These are phyloP conservation scores for Colletotrichum lindemuthianum DNA, from an alignment of 2,329 filamentous ascomycete species.

Conservation along the genomic window DNA sequence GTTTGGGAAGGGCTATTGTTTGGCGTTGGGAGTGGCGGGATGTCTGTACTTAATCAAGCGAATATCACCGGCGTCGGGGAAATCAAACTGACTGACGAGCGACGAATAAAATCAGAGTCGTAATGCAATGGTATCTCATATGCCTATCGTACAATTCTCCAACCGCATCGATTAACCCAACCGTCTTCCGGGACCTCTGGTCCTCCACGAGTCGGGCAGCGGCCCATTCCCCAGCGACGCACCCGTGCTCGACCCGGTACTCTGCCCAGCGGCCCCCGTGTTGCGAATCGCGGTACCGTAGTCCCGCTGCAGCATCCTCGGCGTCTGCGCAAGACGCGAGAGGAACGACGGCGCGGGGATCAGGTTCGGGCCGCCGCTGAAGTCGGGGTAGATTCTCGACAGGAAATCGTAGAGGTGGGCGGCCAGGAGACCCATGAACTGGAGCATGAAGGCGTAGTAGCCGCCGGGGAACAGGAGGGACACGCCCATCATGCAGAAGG, in stretches of 20 bases:
- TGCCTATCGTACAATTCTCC: background rate
- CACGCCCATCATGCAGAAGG: slow-evolving; percentile 80
- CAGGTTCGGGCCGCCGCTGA: slow-evolving; percentile 83
- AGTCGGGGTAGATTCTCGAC: slow-evolving; percentile 86
- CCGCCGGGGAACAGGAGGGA: slow-evolving; percentile 74
- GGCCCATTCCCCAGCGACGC: slow-evolving; percentile 56
- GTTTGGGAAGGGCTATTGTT: background rate
- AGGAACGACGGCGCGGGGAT: slow-evolving; percentile 80
- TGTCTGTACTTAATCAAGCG: background rate
- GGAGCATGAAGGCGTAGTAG: slow-evolving; percentile 64
- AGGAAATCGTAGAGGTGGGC: slow-evolving; percentile 94
- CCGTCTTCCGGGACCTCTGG: slow-evolving; percentile 69
- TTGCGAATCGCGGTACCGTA: slow-evolving; percentile 72
- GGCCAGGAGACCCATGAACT: slow-evolving; percentile 82
- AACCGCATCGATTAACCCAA: slow-evolving; percentile 55
- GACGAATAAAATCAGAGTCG: slow-evolving; percentile 30
- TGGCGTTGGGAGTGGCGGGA: background rate
- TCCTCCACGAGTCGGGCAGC: slow-evolving; percentile 72
- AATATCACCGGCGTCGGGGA: background rate
- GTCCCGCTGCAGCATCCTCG: slow-evolving; percentile 57
- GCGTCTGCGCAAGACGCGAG: slow-evolving; percentile 70
- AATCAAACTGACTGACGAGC: slow-evolving; percentile 8
- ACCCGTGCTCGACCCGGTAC: slow-evolving; percentile 54
- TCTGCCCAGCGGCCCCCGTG: slow-evolving; percentile 37
- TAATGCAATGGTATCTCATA: slow-evolving; percentile 25